phyloP scores from a whole-genome alignment of 768 basidiomycete species.

The Hirschioporus abietinus region DNA sequence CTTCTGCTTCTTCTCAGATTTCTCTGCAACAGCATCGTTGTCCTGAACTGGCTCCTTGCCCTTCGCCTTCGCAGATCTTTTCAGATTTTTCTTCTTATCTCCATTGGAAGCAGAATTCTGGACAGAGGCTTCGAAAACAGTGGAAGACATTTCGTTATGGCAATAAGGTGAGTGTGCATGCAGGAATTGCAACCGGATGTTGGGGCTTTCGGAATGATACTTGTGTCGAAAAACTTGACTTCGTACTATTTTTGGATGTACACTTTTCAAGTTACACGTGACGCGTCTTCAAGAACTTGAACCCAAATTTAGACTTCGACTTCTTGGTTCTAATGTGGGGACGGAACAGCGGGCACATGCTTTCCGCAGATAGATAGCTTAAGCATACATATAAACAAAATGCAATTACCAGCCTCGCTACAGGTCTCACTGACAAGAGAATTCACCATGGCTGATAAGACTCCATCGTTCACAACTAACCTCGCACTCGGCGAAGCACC shows the following conservation, averaged over 20 bases:
- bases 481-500: background rate
- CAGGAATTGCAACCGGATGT: too few relatives aligned
- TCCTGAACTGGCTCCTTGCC: background rate
- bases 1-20: slow-evolving; percentile 8
- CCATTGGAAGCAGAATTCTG: background rate
- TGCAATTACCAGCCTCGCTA: background rate
- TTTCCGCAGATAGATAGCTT: background rate
- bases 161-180: too few relatives aligned
- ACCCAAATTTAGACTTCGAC: too few relatives aligned
- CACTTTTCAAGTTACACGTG: too few relatives aligned
- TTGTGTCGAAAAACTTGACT: too few relatives aligned
- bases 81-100: background rate
- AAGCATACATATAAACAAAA: background rate
- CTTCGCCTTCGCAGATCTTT: background rate
- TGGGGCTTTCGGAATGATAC: too few relatives aligned
- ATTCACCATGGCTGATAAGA: background rate
- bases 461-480: background rate
- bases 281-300: too few relatives aligned
- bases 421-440: background rate
- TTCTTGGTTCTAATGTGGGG: too few relatives aligned
- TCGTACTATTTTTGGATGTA: too few relatives aligned
- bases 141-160: too few relatives aligned
- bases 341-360: background rate
- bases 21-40: slow-evolving; percentile 7
- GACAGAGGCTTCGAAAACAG: too few relatives aligned